Percentiles rank a stretch among this genome's conserved stretches.
Evolutionary conservation across 345 rosid species (phyloP).

Genomic region (Theobroma cacao): DNA sequence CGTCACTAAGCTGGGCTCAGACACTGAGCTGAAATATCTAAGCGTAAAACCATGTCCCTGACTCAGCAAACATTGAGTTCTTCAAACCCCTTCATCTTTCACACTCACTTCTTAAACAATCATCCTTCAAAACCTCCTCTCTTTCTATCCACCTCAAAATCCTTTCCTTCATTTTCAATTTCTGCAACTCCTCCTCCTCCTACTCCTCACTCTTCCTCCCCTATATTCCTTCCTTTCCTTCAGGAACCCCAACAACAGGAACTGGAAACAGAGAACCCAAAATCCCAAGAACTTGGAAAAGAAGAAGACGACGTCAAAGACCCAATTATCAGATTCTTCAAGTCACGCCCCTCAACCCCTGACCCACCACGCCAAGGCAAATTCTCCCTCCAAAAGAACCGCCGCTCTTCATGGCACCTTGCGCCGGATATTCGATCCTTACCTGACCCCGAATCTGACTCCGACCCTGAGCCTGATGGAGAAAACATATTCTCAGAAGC

Average conservation of each 20-base stretch:
- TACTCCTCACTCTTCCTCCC: conserved; percentile 26
- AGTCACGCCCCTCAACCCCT: conserved; percentile 40
- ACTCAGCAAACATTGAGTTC: conserved; percentile 1
- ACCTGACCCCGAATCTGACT: conserved; percentile 22
- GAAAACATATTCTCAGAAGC: conserved; percentile 5
- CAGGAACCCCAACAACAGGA: conserved; percentile 26
- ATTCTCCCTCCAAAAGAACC: conserved; percentile 55
- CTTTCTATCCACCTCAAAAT: conserved; percentile 8
- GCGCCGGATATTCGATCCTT: conserved; percentile 34
- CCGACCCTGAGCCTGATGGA: conserved; percentile 10
- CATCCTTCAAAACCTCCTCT: conserved; percentile 7
- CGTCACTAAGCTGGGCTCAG: background rate
- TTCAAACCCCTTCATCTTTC: background rate
- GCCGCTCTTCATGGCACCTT: conserved; percentile 73
- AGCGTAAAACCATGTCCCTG: background rate
- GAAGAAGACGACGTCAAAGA: conserved; percentile 34
- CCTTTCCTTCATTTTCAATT: conserved; percentile 22
- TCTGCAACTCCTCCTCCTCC: conserved; percentile 37
- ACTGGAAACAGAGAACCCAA: background rate
- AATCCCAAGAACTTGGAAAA: background rate
- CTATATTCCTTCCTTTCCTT: conserved; percentile 64
- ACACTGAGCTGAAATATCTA: background rate
- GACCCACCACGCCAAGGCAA: conserved; percentile 54
- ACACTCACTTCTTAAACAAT: background rate
- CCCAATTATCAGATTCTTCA: conserved; percentile 70